These are phyloP conservation scores for Clarireedia paspali DNA, from an alignment of 2,329 filamentous ascomycete genomes.

Conservation along the genomic window DNA sequence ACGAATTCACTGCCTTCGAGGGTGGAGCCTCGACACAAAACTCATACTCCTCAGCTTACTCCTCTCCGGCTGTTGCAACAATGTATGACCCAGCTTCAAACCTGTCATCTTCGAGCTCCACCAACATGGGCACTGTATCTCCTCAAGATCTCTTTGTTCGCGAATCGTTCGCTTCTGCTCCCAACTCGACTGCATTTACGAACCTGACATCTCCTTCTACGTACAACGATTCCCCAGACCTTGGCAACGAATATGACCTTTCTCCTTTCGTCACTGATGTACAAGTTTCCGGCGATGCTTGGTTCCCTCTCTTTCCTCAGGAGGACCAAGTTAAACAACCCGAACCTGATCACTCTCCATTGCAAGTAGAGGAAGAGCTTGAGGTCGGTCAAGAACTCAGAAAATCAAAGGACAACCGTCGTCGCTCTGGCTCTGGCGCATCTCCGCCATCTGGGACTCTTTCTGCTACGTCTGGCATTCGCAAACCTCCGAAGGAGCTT, in stretches of 20 bases:
- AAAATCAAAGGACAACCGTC: slow-evolving; percentile 32
- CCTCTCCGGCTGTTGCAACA: slow-evolving; percentile 31
- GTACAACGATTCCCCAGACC: slow-evolving; percentile 68
- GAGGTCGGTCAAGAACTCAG: slow-evolving; percentile 38
- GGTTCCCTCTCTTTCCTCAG: slow-evolving; percentile 68
- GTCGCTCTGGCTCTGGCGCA: slow-evolving; percentile 35
- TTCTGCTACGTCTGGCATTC: slow-evolving; percentile 52
- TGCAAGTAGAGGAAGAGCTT: slow-evolving; percentile 37
- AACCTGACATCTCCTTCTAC: slow-evolving; percentile 79
- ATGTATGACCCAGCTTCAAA: slow-evolving; percentile 43
- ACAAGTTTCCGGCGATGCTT: slow-evolving; percentile 46
- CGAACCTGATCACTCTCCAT: slow-evolving; percentile 14
- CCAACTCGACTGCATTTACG: slow-evolving; percentile 75
- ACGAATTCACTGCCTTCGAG: slow-evolving; percentile 51
- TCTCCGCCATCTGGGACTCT: slow-evolving; percentile 39
- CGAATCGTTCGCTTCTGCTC: slow-evolving; percentile 64
- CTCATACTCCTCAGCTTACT: slow-evolving; percentile 24
- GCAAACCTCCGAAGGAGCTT: slow-evolving; percentile 73
- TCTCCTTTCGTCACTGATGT: slow-evolving; percentile 64
- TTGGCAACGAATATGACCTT: slow-evolving; percentile 62
- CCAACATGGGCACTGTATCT: slow-evolving; percentile 66
- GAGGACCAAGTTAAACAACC: slow-evolving; percentile 25
- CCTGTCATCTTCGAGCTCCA: slow-evolving; percentile 36
- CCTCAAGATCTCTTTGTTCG: slow-evolving; percentile 72
- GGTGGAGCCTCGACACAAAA: slow-evolving; percentile 25